These are phyloP conservation scores for Phytomonas francai DNA, from an alignment of 208 protist species.

Conservation along the genomic window DNA sequence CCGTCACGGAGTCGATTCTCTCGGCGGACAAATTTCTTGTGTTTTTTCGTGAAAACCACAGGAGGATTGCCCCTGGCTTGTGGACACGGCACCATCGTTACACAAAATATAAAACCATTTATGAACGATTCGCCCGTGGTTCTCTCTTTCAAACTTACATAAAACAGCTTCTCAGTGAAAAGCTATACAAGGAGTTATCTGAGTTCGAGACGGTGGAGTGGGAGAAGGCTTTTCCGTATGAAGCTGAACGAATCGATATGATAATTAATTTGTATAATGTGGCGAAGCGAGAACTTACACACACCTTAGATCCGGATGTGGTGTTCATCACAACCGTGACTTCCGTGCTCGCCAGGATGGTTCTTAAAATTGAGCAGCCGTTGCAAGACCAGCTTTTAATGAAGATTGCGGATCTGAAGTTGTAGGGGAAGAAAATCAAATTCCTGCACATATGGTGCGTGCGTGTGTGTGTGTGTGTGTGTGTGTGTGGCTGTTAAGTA, in stretches of 20 bases:
- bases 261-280: constrained; percentile 61
- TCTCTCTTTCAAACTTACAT: constrained; percentile 56
- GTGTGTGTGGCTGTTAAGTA: neutral
- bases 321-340: constrained; percentile 59
- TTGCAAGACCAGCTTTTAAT: constrained; percentile 63
- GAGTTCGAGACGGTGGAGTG: constrained; percentile 51
- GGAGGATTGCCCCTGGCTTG: constrained; percentile 50
- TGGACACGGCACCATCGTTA: constrained; percentile 42
- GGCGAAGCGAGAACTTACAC: constrained; percentile 43
- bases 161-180: constrained; percentile 45
- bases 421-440: constrained; percentile 18
- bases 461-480: constrained; percentile 7
- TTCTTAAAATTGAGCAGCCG: constrained; percentile 38
- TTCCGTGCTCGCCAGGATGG: constrained; percentile 69
- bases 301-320: constrained; percentile 65
- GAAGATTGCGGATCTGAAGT: constrained; percentile 53
- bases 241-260: constrained; percentile 59
- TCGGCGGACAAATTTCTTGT: constrained; percentile 55
- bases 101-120: constrained; percentile 70
- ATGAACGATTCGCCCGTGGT: constrained; percentile 68
- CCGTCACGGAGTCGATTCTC: constrained; percentile 23
- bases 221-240: constrained; percentile 32
- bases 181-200: constrained; percentile 35
- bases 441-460: neutral
- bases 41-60: constrained; percentile 47